phyloP scores from a whole-genome alignment of 2,329 filamentous ascomycete genomes.

The Claviceps sp. region DNA sequence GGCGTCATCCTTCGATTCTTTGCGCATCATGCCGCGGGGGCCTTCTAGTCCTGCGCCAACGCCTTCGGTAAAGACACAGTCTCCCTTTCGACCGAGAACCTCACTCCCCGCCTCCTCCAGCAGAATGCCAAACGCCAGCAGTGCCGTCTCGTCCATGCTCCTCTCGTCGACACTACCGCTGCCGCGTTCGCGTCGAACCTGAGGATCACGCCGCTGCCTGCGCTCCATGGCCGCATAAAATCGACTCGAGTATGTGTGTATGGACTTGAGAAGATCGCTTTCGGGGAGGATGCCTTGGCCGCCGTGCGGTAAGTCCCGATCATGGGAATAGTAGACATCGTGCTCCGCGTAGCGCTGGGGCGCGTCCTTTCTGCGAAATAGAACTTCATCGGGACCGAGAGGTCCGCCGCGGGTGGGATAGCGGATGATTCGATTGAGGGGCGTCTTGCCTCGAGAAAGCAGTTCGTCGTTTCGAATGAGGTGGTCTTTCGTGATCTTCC shows the following conservation, averaged over 20 bases:
- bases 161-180: constrained; percentile 31
- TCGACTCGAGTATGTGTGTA: constrained; percentile 55
- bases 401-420: constrained; percentile 15
- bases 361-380: constrained; percentile 52
- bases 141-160: constrained; percentile 66
- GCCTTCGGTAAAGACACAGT: constrained; percentile 58
- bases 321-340: constrained; percentile 57
- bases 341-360: constrained; percentile 56
- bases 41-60: background rate
- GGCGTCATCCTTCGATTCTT: constrained; percentile 8
- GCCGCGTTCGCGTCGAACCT: constrained; percentile 7
- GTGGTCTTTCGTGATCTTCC: constrained; percentile 16
- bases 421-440: constrained; percentile 7
- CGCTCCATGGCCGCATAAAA: constrained; percentile 41
- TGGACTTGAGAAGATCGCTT: constrained; percentile 53
- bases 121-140: constrained; percentile 61
- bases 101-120: constrained; percentile 56
- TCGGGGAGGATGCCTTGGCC: constrained; percentile 44
- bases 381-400: constrained; percentile 54
- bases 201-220: constrained; percentile 5
- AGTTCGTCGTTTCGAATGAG: constrained; percentile 10
- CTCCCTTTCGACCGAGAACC: constrained; percentile 48
- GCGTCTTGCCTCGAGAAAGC: background rate
- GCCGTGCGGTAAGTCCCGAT: constrained; percentile 34
- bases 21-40: background rate